These are phyloP conservation scores for Coprinopsis marcescibilis DNA, from an alignment of 768 basidiomycete genomes.

Conservation along the genomic window DNA sequence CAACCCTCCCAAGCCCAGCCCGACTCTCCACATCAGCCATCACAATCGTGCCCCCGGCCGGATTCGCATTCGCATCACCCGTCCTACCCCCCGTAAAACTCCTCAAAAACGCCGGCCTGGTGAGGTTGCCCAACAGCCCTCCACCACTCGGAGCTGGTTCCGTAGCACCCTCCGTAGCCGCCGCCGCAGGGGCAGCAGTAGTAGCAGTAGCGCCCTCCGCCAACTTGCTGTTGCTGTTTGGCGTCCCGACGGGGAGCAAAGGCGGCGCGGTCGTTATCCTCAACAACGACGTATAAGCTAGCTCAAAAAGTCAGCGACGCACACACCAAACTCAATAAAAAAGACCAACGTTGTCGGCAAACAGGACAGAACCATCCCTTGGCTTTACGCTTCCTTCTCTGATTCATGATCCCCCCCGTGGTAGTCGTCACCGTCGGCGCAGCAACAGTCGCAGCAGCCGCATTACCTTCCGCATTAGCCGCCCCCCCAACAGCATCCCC, in stretches of 20 bases:
- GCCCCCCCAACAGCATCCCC: not conserved
- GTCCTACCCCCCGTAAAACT: not conserved
- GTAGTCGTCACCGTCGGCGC: constrained; percentile 22
- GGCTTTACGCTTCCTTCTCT: constrained; percentile 81
- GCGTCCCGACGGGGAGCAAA: constrained; percentile 21
- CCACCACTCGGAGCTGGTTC: constrained; percentile 3
- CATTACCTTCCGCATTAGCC: not conserved
- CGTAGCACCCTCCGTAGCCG: not conserved
- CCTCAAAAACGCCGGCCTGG: constrained; percentile 8
- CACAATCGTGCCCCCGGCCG: not conserved
- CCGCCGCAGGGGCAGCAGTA: not conserved
- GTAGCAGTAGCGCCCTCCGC: constrained; percentile 18
- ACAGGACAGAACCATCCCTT: constrained; percentile 99
- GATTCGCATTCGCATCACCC: not conserved
- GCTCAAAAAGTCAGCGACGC: constrained; percentile 3
- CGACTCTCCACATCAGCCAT: constrained; percentile 15
- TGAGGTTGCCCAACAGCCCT: constrained; percentile 4
- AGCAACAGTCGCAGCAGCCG: constrained; percentile 23
- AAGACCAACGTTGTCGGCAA: constrained; percentile 83
- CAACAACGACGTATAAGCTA: constrained; percentile 85
- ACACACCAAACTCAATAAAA: not conserved
- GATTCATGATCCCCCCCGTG: constrained; percentile 27
- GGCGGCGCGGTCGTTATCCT: constrained; percentile 72
- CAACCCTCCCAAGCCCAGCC: constrained; percentile 15
- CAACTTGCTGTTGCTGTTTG: not conserved